Evolutionary conservation across 2,329 filamentous ascomycete genomes (phyloP).

Genomic region (Mycogone perniciosa): DNA sequence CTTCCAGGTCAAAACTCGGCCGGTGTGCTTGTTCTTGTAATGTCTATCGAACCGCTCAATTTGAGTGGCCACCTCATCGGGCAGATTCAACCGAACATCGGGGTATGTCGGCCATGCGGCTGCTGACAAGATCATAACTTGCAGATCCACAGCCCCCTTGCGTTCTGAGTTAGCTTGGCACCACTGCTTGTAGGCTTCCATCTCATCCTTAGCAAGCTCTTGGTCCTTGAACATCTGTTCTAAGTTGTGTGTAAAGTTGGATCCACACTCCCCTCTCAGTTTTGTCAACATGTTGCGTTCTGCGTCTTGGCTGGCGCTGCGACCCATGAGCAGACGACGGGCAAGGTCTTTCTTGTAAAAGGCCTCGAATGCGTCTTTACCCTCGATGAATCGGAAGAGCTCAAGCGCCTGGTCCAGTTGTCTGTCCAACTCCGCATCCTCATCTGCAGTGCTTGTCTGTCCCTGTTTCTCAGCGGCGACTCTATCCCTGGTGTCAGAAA

Average conservation of each 20-base stretch:
- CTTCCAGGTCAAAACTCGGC: slow-evolving; percentile 83
- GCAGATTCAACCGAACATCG: slow-evolving; percentile 65
- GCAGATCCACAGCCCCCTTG: slow-evolving; percentile 53
- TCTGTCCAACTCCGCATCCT: slow-evolving; percentile 84
- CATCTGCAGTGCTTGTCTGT: slow-evolving; percentile 66
- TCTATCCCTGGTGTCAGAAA: slow-evolving; percentile 55
- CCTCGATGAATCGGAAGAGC: slow-evolving; percentile 92
- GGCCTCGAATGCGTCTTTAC: slow-evolving; percentile 95
- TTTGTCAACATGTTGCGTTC: slow-evolving; percentile 93
- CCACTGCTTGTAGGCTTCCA: slow-evolving; percentile 75
- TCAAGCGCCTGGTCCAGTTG: slow-evolving; percentile 91
- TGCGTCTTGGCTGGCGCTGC: slow-evolving; percentile 89
- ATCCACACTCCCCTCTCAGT: slow-evolving; percentile 87
- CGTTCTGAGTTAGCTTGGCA: slow-evolving; percentile 44
- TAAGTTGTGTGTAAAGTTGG: slow-evolving; percentile 90
- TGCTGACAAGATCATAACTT: slow-evolving; percentile 84
- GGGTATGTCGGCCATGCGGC: slow-evolving; percentile 91
- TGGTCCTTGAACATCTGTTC: slow-evolving; percentile 99
- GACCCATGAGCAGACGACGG: slow-evolving; percentile 78
- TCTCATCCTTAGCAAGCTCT: slow-evolving; percentile 86
- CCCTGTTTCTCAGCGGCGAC: slow-evolving; percentile 54
- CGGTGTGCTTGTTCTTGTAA: slow-evolving; percentile 86
- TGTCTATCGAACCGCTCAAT: slow-evolving; percentile 76
- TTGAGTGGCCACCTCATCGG: slow-evolving; percentile 66
- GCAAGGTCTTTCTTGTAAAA: slow-evolving; percentile 99